Evolutionary conservation across 169 alveolate genomes (phyloP).

Genomic region (Blepharisma undulans): DNA sequence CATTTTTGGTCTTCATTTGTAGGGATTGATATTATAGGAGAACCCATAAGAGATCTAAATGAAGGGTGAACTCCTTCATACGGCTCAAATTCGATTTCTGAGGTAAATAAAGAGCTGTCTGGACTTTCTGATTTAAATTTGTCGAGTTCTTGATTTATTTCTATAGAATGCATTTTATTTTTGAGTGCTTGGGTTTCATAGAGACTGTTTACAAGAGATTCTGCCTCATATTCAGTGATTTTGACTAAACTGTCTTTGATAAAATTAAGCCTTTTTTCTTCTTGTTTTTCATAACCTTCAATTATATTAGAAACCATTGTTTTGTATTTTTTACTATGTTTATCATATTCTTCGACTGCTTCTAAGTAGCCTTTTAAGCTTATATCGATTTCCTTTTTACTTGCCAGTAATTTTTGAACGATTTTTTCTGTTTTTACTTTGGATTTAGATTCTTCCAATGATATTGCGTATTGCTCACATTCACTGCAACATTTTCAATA

Average conservation of each 20-base stretch:
- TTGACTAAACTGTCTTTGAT: conserved; percentile 23
- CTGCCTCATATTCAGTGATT: conserved; percentile 28
- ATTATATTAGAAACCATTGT: background rate
- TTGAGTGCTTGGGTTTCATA: background rate
- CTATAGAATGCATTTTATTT: background rate
- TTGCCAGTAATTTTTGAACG: background rate
- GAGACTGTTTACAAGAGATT: background rate
- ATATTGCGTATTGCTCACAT: background rate
- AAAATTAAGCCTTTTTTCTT: conserved; percentile 23
- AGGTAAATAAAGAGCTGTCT: background rate
- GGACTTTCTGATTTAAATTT: background rate
- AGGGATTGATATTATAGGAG: background rate
- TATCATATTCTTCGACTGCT: background rate
- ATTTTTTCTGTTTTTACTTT: background rate
- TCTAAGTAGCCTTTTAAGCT: background rate
- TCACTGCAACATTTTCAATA: background rate
- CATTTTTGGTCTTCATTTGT: background rate
- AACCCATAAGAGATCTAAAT: background rate
- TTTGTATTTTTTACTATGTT: background rate
- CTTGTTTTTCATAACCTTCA: background rate
- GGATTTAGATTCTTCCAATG: background rate
- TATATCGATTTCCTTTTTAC: background rate
- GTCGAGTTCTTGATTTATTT: background rate
- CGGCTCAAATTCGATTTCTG: no score
- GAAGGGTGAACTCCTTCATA: background rate